Conservation (phyloP, 768 basidiomycete species). For the Boletus fagicola region DNA sequence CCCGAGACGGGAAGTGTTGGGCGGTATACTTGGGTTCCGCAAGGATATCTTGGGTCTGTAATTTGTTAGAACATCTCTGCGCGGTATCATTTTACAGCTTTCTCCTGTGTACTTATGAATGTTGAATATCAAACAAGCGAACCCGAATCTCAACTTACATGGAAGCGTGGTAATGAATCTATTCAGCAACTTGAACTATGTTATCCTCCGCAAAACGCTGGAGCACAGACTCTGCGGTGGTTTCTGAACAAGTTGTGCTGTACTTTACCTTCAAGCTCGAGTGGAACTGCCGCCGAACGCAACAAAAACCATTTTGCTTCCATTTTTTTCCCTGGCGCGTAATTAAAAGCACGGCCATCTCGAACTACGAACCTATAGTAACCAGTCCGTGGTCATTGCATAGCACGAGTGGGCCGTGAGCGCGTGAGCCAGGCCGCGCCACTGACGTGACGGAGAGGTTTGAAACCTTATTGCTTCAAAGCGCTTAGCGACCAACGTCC, state of each 20-base stretch:
- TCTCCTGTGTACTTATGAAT: neutral
- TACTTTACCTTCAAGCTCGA: neutral
- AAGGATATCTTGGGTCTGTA: conserved; percentile 4
- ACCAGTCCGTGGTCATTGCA: neutral
- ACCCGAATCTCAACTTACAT: neutral
- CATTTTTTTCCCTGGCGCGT: neutral
- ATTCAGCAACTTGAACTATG: neutral
- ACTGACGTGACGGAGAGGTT: too few species aligned
- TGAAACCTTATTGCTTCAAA: too few species aligned
- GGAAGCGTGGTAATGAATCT: neutral
- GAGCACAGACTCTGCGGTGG: neutral
- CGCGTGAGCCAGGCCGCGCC: neutral
- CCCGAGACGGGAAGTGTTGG: neutral
- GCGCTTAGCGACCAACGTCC: neutral
- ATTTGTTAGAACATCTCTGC: neutral
- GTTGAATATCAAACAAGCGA: neutral
- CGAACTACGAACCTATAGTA: neutral
- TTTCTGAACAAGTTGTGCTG: neutral
- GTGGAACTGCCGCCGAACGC: neutral
- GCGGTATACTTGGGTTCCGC: neutral
- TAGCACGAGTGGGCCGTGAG: neutral
- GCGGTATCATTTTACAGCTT: neutral
- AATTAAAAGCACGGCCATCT: neutral
- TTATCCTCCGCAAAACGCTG: neutral
- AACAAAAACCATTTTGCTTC: neutral